Conservation (phyloP, 2,329 filamentous ascomycete species). For the Thielaviopsis euricoi region DNA sequence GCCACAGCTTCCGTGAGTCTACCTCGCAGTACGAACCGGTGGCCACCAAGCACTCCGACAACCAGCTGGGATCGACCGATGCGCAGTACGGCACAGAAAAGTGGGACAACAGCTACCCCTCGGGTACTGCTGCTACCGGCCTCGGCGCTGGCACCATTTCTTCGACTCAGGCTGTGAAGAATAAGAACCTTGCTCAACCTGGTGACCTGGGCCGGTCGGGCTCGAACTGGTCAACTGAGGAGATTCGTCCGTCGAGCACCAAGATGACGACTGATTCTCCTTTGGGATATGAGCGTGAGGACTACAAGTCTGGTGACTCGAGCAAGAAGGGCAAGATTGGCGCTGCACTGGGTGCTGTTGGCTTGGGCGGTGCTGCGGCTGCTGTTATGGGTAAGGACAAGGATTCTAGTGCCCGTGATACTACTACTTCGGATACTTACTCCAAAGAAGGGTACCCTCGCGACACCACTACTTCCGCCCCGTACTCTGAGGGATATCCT, state of each 20-base stretch:
- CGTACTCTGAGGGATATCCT: background rate
- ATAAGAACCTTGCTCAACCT: constrained; percentile 1
- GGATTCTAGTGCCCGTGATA: background rate
- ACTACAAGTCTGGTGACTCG: background rate
- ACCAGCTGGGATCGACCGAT: background rate
- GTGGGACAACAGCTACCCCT: constrained; percentile 1
- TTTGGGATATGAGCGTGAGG: background rate
- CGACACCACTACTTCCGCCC: background rate
- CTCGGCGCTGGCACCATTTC: background rate
- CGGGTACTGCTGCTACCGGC: background rate
- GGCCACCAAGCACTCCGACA: background rate
- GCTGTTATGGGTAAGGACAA: background rate
- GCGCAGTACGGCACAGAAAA: background rate
- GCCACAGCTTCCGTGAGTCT: background rate
- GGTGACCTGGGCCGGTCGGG: background rate
- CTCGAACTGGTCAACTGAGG: constrained; percentile 10
- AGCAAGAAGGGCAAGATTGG: background rate
- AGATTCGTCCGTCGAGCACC: constrained; percentile 4
- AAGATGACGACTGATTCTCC: background rate
- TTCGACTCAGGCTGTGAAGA: background rate
- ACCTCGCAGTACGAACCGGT: background rate
- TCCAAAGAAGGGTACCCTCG: background rate
- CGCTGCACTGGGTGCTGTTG: background rate
- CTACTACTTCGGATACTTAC: background rate
- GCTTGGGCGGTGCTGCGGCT: background rate